Percentiles rank a stretch among this genome's conserved stretches.
phyloP scores from a whole-genome alignment of 1,139 yeast species.

The Saccharomyces pastorianus region DNA sequence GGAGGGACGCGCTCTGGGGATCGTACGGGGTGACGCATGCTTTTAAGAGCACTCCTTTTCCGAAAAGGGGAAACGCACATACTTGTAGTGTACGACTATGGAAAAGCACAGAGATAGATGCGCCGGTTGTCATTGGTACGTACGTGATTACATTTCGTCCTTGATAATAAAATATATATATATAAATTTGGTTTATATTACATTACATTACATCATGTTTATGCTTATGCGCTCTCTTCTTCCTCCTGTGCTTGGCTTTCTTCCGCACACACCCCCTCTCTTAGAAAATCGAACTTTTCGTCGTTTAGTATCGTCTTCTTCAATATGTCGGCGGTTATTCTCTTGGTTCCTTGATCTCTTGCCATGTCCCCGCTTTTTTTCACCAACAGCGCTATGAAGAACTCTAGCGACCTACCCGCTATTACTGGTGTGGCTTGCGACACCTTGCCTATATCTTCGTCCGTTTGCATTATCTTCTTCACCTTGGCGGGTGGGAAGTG shows the following conservation, averaged over 20 bases:
- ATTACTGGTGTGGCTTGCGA: conserved; percentile 98
- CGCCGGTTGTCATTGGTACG: neutral
- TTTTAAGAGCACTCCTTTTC: neutral
- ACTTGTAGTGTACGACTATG: neutral
- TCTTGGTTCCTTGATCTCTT: conserved; percentile 61
- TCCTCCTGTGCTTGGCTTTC: conserved; percentile 9
- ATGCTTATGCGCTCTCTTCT: neutral
- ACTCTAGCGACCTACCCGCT: conserved; percentile 89
- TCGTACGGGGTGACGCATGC: neutral
- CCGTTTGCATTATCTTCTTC: conserved; percentile 94
- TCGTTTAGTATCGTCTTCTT: conserved; percentile 76
- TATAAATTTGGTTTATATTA: neutral
- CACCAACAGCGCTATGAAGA: conserved; percentile 82
- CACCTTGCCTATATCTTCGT: conserved; percentile 96
- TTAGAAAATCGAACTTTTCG: conserved; percentile 87
- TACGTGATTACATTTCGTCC: neutral
- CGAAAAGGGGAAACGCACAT: neutral
- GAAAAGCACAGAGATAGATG: neutral
- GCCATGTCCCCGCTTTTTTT: conserved; percentile 80
- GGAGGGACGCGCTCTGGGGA: neutral
- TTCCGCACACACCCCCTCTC: conserved; percentile 40
- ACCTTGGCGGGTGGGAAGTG: conserved; percentile 97
- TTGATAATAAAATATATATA: neutral
- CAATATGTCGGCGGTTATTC: conserved; percentile 77
- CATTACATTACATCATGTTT: neutral